Percentiles rank a stretch among this genome's conserved stretches.
These are phyloP conservation scores for Xylariaceae sp. DNA, from an alignment of 2,329 filamentous ascomycete species.

Conservation along the genomic window DNA sequence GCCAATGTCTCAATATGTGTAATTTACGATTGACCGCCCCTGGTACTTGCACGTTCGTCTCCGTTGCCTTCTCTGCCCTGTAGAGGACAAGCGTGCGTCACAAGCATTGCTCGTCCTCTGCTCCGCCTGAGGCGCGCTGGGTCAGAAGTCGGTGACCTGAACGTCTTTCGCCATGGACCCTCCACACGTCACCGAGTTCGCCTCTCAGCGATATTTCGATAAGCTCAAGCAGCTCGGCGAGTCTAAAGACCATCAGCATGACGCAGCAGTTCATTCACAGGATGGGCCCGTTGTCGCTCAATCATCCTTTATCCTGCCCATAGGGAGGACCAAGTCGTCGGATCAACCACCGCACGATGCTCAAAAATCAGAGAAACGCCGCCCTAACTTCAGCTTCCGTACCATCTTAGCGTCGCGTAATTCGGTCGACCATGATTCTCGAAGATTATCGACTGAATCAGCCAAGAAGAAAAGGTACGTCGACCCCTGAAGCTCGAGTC, in stretches of 20 bases:
- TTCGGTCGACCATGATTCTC: constrained; percentile 36
- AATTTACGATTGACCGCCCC: constrained; percentile 29
- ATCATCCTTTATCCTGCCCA: constrained; percentile 53
- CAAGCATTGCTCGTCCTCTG: constrained; percentile 30
- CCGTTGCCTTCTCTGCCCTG: constrained; percentile 32
- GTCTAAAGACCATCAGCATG: constrained; percentile 47
- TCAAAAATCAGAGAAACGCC: constrained; percentile 36
- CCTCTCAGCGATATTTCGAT: constrained; percentile 65
- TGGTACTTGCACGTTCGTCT: constrained; percentile 30
- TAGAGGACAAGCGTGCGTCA: constrained; percentile 33
- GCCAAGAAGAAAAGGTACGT: constrained; percentile 33
- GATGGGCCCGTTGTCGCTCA: constrained; percentile 33
- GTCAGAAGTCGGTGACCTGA: constrained; percentile 19
- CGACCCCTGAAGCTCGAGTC: neutral
- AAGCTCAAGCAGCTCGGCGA: constrained; percentile 61
- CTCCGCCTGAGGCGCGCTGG: constrained; percentile 22
- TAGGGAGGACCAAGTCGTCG: constrained; percentile 40
- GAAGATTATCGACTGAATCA: constrained; percentile 31
- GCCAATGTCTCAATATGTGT: constrained; percentile 40
- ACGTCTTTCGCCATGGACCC: constrained; percentile 57
- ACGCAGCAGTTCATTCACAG: constrained; percentile 31
- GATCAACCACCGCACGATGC: constrained; percentile 40
- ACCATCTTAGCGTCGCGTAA: constrained; percentile 36
- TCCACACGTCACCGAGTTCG: constrained; percentile 67
- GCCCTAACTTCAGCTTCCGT: constrained; percentile 36